Base-by-base conservation (phyloP, 257 asterid genomes). In the Penstemon barbatus region DNA sequence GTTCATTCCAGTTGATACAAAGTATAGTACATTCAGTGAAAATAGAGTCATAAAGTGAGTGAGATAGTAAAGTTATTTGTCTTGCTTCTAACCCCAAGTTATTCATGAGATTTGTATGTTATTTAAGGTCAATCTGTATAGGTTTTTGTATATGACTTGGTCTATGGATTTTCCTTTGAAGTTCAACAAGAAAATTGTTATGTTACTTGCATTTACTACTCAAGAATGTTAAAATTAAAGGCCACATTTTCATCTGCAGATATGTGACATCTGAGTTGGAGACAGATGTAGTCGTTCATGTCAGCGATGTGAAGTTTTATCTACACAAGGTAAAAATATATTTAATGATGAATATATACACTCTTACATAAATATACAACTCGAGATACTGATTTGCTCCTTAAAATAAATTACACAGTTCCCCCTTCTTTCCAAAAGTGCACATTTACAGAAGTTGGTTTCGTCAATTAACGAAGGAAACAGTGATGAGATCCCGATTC, bases 351-450 rank as follows among this genome's bases (percentile, higher is more conserved):
- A 39, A 13, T 43, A 3, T 43, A 61, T 43, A 8, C 46, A 41
- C 33, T 25, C 33, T 25, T 25, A 25, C 33, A 25, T 25, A 25
- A 1, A 25, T 25, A 25, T 25, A 25, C 18, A 46, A 18, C 67
- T 69, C 38, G 40, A 38, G 51, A 50, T 71, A 52, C 66, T 52
- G 43, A 82, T 75, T 50, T 12, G 63, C 57, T 69, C 49, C 36
- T 1, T 50, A 8, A 61, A 40, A 53, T 50, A 51, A 60, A 51
- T 71, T 73, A 19, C 73, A 82, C 88, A 88, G 95, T 88, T 88
- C 56, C 95, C 95, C n/a, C 90, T 88, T 58, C 68, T 88, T 55
- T 85, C 90, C 43, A 85, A 82, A 73, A 82, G 95, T 70, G 77
- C 86, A 5, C 57, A 65, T 15, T 57, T 88, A 42, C 90, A 88